phyloP scores from a whole-genome alignment of 306 rosid species.

The Styphnolobium japonicum region DNA sequence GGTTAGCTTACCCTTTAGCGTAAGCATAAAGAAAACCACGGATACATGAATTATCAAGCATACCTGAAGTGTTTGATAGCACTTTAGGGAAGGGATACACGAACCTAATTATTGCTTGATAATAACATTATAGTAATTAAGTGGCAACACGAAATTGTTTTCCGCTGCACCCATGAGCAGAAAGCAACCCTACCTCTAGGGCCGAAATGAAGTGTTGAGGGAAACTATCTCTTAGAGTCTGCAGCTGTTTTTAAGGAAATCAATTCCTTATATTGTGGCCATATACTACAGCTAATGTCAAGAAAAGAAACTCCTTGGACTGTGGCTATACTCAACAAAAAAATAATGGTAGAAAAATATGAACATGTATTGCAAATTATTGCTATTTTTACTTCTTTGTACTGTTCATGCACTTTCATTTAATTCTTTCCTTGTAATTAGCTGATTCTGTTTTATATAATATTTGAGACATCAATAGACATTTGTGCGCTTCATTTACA shows the following conservation, averaged over 20 bases:
- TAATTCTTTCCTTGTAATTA: not conserved
- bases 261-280: not conserved
- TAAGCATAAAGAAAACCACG: not conserved
- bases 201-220: too few species aligned
- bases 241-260: too few species aligned
- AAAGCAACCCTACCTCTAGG: not conserved
- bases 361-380: not conserved
- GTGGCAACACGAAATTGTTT: not conserved
- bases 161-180: not conserved
- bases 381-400: not conserved
- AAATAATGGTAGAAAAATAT: not conserved
- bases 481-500: not conserved
- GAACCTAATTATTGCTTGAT: not conserved
- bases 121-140: not conserved
- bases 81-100: too few species aligned
- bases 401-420: not conserved
- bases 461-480: not conserved
- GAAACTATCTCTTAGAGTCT: too few species aligned
- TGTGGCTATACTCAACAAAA: not conserved
- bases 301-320: not conserved
- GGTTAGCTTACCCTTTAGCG: not conserved
- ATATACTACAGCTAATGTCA: not conserved
- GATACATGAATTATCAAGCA: not conserved
- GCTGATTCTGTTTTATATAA: not conserved
- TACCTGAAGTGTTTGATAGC: not conserved